These are phyloP conservation scores for Puccinia coronata DNA, from an alignment of 1,284 basidiomycete genomes.

Conservation along the genomic window DNA sequence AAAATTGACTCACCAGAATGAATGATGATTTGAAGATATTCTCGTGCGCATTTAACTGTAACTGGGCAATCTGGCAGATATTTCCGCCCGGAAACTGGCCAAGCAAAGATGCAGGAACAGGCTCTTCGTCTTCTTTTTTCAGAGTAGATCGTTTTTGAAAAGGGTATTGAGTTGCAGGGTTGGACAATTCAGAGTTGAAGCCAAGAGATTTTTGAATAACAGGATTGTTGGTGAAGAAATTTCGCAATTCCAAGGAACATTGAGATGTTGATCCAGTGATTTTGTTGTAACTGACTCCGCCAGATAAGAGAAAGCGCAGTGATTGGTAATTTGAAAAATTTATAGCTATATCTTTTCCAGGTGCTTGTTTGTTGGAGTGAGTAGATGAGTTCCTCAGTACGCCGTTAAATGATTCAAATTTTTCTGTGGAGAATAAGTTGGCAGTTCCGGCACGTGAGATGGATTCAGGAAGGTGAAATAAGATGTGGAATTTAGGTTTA, in stretches of 20 bases:
- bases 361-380: constrained; percentile 24
- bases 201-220: neutral
- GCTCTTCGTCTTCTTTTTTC: neutral
- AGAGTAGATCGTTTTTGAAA: neutral
- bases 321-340: neutral
- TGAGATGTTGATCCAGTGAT: neutral
- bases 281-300: neutral
- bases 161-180: neutral
- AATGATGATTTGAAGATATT: neutral
- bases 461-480: constrained; percentile 53
- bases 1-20: neutral
- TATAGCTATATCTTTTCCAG: constrained; percentile 3
- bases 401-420: constrained; percentile 27
- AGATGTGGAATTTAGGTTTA: constrained; percentile 57
- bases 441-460: constrained; percentile 42
- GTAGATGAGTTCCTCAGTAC: constrained; percentile 3
- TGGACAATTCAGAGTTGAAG: neutral
- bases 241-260: neutral
- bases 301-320: constrained; percentile 12
- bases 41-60: neutral
- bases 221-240: neutral
- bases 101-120: neutral
- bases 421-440: constrained; percentile 15
- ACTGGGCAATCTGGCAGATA: neutral
- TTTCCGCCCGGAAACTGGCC: neutral